Conservation (phyloP, 257 asterid genomes). For the Solanum lycopersicoides region DNA sequence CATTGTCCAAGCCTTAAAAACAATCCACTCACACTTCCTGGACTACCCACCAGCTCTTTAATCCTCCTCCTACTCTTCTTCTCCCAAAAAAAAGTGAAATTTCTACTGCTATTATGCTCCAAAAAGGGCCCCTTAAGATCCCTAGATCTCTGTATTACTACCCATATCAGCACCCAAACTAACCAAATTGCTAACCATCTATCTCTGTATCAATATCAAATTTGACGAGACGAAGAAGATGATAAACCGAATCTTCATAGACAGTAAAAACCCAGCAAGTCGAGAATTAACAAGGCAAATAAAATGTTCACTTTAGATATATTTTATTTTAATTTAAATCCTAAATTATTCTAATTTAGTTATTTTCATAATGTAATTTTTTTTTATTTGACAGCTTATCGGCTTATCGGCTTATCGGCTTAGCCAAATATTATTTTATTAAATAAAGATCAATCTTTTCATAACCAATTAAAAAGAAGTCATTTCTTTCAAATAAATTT, state of each 20-base stretch:
- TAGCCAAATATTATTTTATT: background rate
- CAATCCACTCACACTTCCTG: slow-evolving; percentile 71
- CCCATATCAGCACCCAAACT: slow-evolving; percentile 21
- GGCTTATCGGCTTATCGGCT: background rate
- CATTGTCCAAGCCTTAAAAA: slow-evolving; percentile 72
- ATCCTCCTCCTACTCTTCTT: slow-evolving; percentile 15
- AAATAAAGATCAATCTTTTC: background rate
- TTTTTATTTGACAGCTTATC: background rate
- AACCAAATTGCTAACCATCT: background rate
- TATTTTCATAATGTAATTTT: too few species aligned
- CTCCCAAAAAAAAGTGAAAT: background rate
- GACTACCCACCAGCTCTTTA: slow-evolving; percentile 77
- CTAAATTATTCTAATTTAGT: too few species aligned
- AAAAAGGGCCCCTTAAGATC: slow-evolving; percentile 31
- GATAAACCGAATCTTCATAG: background rate
- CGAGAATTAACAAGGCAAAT: background rate
- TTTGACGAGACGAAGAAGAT: background rate
- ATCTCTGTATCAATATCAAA: background rate
- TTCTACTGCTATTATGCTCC: background rate
- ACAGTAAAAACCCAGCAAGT: background rate
- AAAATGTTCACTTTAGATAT: background rate
- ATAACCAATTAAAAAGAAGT: background rate
- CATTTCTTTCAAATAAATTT: background rate
- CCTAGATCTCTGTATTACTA: slow-evolving; percentile 33
- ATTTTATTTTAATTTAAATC: background rate